Base-by-base conservation (phyloP, 1,284 basidiomycete genomes). In the Meripilus lineatus region DNA sequence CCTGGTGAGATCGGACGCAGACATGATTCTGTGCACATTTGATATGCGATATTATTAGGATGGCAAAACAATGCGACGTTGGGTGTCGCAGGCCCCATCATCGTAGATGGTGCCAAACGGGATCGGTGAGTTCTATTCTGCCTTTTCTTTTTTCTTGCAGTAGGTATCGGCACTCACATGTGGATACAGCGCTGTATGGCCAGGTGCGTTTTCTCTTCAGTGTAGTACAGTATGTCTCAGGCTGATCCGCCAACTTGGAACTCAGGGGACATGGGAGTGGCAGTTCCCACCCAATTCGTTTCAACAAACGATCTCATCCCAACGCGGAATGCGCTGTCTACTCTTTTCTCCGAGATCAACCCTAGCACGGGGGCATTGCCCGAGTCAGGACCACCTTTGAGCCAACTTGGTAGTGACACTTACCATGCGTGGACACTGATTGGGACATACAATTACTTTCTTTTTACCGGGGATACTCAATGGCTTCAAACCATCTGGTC, bases 91-190 rank as follows among this genome's bases (percentile, higher is more conserved):
- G 74, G 77, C 0, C 78, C 78, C 3, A 79, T 81, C 38, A 79
- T 81, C 38, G 77, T 81, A 4, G 78, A 81, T 47, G 78, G 78
- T 21, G 78, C 77, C 3, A 81, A 81, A 54, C 70, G 77, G 6
- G 78, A 79, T 51, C 66, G 76, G 74, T 74, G 39, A 48, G 64
- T 49, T 4, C 18, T 17, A 38, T 10, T 30, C 10, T n/a, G n/a
- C n/a, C n/a, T n/a, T n/a, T n/a, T n/a, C 28, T 10, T 30, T 30
- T 30, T 14, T 8, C 18, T 15, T 38, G 3, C 15, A 3, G 6
- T 35, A 14, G 40, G 37, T 8, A 39, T 21, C 25, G 21, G 14
- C 20, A 5, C 15, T 42, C 25, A 17, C 18, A 30, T 48, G 26
- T 11, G 13, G 13, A 14, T 17, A 17, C 40, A 75, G 74, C n/a